These are phyloP conservation scores for Lignosus rhinocerotis DNA, from an alignment of 1,284 basidiomycete species.

Conservation along the genomic window DNA sequence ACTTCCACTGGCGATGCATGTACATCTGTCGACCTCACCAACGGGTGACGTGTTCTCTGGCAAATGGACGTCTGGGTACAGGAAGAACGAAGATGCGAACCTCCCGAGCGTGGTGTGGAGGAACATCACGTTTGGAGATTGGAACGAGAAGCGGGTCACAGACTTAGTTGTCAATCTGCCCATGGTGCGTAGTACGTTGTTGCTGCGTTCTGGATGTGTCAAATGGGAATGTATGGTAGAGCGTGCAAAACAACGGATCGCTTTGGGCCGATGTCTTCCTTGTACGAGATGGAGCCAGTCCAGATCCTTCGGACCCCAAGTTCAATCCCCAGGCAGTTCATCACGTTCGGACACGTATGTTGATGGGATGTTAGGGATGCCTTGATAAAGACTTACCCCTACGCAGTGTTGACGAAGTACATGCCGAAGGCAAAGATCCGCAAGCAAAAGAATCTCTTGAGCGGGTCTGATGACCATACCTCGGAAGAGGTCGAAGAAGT, in stretches of 20 bases:
- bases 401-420: constrained; percentile 82
- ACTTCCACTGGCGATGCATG: constrained; percentile 67
- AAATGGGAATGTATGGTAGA: constrained; percentile 40
- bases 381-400: not conserved
- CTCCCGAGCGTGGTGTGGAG: constrained; percentile 78
- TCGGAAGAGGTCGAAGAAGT: constrained; percentile 41
- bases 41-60: constrained; percentile 59
- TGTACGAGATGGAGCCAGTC: constrained; percentile 63
- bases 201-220: not conserved
- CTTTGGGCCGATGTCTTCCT: constrained; percentile 89
- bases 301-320: constrained; percentile 55
- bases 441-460: constrained; percentile 84
- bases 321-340: constrained; percentile 66
- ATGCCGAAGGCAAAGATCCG: constrained; percentile 70
- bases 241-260: constrained; percentile 78
- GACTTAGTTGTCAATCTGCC: constrained; percentile 77
- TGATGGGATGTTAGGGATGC: not conserved
- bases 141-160: constrained; percentile 65
- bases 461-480: constrained; percentile 35
- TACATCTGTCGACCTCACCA: constrained; percentile 72
- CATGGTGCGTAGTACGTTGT: constrained; percentile 45
- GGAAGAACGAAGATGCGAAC: constrained; percentile 47
- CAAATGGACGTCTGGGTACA: constrained; percentile 47
- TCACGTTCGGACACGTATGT: constrained; percentile 78
- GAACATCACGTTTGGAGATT: constrained; percentile 83